Percentiles rank a stretch among this genome's conserved stretches.
These are phyloP conservation scores for Gnomoniopsis sp. DNA, from an alignment of 2,329 filamentous ascomycete genomes.

Conservation along the genomic window DNA sequence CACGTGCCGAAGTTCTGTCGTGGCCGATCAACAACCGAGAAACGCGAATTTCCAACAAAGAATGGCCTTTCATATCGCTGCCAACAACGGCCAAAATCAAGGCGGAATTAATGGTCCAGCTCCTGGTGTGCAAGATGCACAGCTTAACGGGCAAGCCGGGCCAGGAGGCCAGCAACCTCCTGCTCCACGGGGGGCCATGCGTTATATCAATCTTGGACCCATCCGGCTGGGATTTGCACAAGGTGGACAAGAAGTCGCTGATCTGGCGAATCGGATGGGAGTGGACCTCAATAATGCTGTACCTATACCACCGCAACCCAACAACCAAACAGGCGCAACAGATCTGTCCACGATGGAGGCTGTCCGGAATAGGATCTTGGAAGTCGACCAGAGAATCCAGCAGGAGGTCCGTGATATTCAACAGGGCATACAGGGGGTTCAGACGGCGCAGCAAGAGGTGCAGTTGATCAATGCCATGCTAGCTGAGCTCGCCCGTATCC, in stretches of 20 bases:
- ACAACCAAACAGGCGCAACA: slow-evolving; percentile 12
- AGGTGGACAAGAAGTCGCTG: slow-evolving; percentile 62
- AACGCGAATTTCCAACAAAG: slow-evolving; percentile 30
- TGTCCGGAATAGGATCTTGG: slow-evolving; percentile 58
- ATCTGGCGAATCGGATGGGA: slow-evolving; percentile 63
- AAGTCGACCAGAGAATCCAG: slow-evolving; percentile 66
- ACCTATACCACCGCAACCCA: slow-evolving; percentile 12
- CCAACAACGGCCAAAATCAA: slow-evolving; percentile 33
- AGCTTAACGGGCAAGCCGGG: slow-evolving; percentile 30
- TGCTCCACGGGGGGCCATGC: slow-evolving; percentile 25
- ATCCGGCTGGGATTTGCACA: slow-evolving; percentile 75
- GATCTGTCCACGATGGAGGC: slow-evolving; percentile 28
- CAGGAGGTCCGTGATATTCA: slow-evolving; percentile 62
- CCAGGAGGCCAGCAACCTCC: slow-evolving; percentile 29
- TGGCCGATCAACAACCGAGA: slow-evolving; percentile 46
- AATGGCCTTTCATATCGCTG: slow-evolving; percentile 30
- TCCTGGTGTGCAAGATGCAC: slow-evolving; percentile 22
- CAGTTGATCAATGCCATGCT: slow-evolving; percentile 65
- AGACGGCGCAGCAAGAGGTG: slow-evolving; percentile 64
- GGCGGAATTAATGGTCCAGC: slow-evolving; percentile 25
- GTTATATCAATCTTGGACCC: slow-evolving; percentile 58
- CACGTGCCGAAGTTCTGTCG: slow-evolving; percentile 84
- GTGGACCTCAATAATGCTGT: slow-evolving; percentile 32
- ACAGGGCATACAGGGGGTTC: slow-evolving; percentile 62
- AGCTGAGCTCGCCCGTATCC: slow-evolving; percentile 63